Evolutionary conservation across 345 rosid genomes (phyloP).

Genomic region (Eucalyptus cladocalyx): DNA sequence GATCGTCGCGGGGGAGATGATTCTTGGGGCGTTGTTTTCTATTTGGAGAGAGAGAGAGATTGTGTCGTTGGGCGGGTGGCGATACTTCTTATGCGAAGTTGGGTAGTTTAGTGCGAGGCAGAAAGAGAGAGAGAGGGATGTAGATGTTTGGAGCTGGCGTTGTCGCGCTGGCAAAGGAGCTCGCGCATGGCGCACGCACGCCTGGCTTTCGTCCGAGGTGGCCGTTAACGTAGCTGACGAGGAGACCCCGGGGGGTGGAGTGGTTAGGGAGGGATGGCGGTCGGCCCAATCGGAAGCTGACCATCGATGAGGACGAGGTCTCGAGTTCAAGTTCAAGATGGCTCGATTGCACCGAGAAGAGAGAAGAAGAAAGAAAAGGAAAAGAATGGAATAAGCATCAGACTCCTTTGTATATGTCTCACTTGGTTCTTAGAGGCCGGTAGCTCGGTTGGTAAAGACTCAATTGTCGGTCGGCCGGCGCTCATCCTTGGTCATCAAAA

Average conservation of each 20-base stretch:
- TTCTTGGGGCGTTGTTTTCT: neutral
- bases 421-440: neutral
- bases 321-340: neutral
- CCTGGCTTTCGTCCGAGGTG: neutral
- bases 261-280: neutral
- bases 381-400: neutral
- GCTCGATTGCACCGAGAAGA: neutral
- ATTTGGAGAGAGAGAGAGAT: neutral
- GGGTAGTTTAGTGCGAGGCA: neutral
- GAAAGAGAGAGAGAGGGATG: no score
- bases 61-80: neutral
- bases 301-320: neutral
- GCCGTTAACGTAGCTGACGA: neutral
- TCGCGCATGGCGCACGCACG: neutral
- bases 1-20: neutral
- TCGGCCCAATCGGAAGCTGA: neutral
- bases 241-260: neutral
- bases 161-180: neutral
- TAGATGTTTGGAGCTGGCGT: neutral
- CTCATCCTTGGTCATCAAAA: neutral
- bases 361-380: neutral
- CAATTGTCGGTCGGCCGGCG: fast-evolving
- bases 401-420: neutral
- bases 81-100: neutral
- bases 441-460: neutral